phyloP scores from a whole-genome alignment of 306 rosid genomes.

The Quercus parvula region DNA sequence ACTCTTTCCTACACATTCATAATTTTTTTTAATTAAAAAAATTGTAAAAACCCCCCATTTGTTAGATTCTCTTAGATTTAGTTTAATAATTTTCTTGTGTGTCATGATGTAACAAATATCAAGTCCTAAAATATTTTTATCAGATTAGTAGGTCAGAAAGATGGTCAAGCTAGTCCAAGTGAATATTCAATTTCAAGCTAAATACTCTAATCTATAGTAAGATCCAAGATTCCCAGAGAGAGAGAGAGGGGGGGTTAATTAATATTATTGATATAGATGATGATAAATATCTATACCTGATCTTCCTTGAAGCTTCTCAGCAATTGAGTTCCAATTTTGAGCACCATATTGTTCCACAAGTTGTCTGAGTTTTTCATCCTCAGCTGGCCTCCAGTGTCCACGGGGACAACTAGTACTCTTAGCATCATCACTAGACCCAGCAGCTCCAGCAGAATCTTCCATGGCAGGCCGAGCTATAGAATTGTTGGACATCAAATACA shows the following conservation, averaged over 20 bases:
- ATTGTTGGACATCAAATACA: conserved; percentile 37
- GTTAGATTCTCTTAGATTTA: not conserved
- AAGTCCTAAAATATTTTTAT: not conserved
- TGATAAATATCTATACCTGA: conserved; percentile 43
- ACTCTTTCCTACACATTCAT: conserved; percentile 61
- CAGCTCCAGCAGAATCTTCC: conserved; percentile 57
- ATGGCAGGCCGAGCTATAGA: conserved; percentile 27
- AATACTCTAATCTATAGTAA: not conserved
- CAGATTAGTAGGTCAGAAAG: not conserved
- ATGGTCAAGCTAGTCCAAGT: not conserved
- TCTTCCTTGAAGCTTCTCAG: conserved; percentile 95
- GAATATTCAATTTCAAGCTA: conserved; percentile 13
- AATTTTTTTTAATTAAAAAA: not conserved
- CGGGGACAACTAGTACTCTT: conserved; percentile 51
- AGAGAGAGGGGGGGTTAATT: not conserved
- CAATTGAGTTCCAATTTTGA: conserved; percentile 95
- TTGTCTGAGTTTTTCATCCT: conserved; percentile 76
- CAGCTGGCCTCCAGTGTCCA: conserved; percentile 95
- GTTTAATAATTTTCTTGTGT: not conserved
- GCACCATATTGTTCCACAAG: conserved; percentile 87
- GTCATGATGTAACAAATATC: not conserved
- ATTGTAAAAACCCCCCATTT: not conserved
- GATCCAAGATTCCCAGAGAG: not conserved
- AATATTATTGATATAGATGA: not conserved
- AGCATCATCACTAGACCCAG: conserved; percentile 38